Conservation (phyloP, 1,284 basidiomycete species). For the Takashimella tepidaria region DNA sequence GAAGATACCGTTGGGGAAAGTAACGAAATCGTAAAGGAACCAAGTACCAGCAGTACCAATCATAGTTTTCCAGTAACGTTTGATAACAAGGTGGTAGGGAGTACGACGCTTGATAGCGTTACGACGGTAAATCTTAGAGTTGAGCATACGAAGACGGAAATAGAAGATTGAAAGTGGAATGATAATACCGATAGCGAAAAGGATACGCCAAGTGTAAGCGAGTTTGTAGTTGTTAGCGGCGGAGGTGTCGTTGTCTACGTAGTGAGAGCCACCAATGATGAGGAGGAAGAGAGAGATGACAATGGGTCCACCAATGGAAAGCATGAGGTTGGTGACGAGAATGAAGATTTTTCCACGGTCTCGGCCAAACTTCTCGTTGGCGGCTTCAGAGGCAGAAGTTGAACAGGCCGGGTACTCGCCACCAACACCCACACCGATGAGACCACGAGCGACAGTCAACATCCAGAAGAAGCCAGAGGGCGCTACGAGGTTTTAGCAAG, state of each 20-base stretch:
- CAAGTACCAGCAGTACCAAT: conserved; percentile 68
- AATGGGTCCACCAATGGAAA: conserved; percentile 60
- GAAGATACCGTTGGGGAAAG: conserved; percentile 63
- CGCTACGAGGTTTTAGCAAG: conserved; percentile 7
- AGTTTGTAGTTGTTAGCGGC: conserved; percentile 62
- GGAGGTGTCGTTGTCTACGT: conserved; percentile 36
- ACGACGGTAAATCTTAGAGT: conserved; percentile 60
- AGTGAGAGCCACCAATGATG: conserved; percentile 50
- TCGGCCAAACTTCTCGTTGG: conserved; percentile 63
- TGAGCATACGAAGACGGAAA: conserved; percentile 59
- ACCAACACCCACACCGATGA: conserved; percentile 67
- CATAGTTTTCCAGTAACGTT: conserved; percentile 63
- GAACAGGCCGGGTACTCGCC: conserved; percentile 73
- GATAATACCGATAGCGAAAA: conserved; percentile 65
- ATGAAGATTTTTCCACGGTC: conserved; percentile 67
- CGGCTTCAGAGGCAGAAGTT: conserved; percentile 63
- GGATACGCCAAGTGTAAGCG: conserved; percentile 67
- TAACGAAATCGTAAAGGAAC: conserved; percentile 72
- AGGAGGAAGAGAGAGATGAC: conserved; percentile 67
- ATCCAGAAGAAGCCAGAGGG: conserved; percentile 65
- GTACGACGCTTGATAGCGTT: conserved; percentile 59
- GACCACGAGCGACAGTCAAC: conserved; percentile 61
- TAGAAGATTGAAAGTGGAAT: conserved; percentile 63
- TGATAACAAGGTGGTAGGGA: conserved; percentile 52
- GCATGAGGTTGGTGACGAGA: conserved; percentile 60